Evolutionary conservation across 306 rosid species (phyloP), one percentile per base, ranked within the genome.

Genomic region (Cyamopsis tetragonoloba): DNA sequence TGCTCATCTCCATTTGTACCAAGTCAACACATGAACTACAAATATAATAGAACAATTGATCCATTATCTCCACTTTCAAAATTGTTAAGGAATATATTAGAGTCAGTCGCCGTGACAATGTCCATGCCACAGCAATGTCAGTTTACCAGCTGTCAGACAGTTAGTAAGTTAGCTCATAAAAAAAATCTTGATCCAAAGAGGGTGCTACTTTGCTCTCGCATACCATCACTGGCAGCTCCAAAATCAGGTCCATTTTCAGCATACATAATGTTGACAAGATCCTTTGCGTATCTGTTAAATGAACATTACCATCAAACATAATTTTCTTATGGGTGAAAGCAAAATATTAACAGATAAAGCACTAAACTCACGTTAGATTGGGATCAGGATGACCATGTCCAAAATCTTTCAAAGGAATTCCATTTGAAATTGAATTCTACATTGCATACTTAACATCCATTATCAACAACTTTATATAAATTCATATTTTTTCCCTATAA

Each of bases 181-280:
- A 30, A 62, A 72, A 71, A 14, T 47, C 42, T 47, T 26, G 20
- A 31, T 50, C 42, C 31, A 62, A 43, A 34, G 62, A 50, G 34
- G 35, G 39, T 26, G 23, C 34, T 18, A 30, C 41, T 43, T 31
- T 63, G 43, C 47, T 63, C 74, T 43, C 54, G 49, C 76, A 74
- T 86, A 95, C 99, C 99, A 85, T 95, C 99, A 81, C 99, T 95
- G 56, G 97, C 97, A 31, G 97, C 97, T 55, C 97, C 99, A 20
- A 95, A 86, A 87, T 91, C 99, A 62, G 96, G 95, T 77, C 95
- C 99, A 51, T 88, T 83, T 73, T 84, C 84, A 60, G 82, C 72
- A 54, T 82, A 90, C 87, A 95, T 10, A 81, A 88, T 81, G 78
- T 81, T 39, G 66, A 91, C 97, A 69, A 95, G 85, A 68, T 95